These are phyloP conservation scores for Talaromyces pinophilus DNA, from an alignment of 2,329 filamentous ascomycete species.

Conservation along the genomic window DNA sequence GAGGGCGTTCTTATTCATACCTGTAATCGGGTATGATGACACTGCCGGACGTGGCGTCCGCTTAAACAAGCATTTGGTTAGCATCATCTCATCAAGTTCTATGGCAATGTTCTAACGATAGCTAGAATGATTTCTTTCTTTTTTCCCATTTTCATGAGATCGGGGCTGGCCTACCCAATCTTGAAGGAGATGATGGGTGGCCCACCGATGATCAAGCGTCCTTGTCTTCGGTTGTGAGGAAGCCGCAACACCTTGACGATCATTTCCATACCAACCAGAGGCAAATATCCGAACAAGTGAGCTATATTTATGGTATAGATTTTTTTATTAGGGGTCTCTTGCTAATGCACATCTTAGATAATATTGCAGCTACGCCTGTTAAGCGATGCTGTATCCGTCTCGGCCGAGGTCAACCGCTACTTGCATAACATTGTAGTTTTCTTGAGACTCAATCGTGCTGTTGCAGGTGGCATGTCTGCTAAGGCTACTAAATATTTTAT, in stretches of 20 bases:
- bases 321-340: neutral
- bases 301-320: neutral
- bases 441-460: constrained; percentile 81
- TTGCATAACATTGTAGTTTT: constrained; percentile 86
- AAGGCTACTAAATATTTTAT: constrained; percentile 76
- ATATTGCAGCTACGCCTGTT: constrained; percentile 63
- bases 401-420: constrained; percentile 78
- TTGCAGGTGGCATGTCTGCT: constrained; percentile 75
- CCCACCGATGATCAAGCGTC: constrained; percentile 39
- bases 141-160: constrained; percentile 82
- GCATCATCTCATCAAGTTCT: neutral
- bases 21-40: constrained; percentile 58
- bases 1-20: constrained; percentile 76
- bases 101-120: constrained; percentile 22
- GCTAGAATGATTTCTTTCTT: constrained; percentile 75
- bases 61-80: constrained; percentile 47
- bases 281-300: constrained; percentile 13
- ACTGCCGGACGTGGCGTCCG: constrained; percentile 32
- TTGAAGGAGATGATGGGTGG: constrained; percentile 62
- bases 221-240: constrained; percentile 41
- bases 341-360: constrained; percentile 27
- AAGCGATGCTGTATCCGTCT: constrained; percentile 62
- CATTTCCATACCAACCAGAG: neutral
- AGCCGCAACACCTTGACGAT: constrained; percentile 19
- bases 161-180: constrained; percentile 70